Evolutionary conservation across 192 early-diverging fungal genomes (phyloP).

Genomic region (Linnemannia hyalina): DNA sequence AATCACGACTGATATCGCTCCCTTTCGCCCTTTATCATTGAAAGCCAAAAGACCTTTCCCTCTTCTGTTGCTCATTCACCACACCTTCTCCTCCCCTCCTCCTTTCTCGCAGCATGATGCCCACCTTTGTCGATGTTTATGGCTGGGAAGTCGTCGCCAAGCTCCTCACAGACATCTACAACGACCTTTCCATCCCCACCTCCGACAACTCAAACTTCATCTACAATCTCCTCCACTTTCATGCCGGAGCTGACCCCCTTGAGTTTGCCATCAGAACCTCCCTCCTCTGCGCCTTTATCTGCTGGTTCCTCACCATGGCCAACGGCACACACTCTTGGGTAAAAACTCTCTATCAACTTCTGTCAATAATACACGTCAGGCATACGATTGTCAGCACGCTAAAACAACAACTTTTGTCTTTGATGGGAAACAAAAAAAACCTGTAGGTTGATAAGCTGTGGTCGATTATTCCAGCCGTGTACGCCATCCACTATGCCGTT

Average conservation of each 20-base stretch:
- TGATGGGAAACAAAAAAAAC: not conserved
- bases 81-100: not conserved
- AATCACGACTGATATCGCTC: not conserved
- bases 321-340: conserved; percentile 64
- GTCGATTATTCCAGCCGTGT: conserved; percentile 78
- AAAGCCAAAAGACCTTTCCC: not conserved
- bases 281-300: conserved; percentile 30
- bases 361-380: not conserved
- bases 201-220: conserved; percentile 35
- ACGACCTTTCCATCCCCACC: conserved; percentile 18
- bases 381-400: too few relatives aligned
- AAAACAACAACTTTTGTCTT: conserved; percentile 5
- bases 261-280: conserved; percentile 38
- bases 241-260: conserved; percentile 57
- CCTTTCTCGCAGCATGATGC: not conserved
- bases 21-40: not conserved
- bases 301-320: conserved; percentile 59
- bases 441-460: conserved; percentile 80
- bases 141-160: conserved; percentile 26
- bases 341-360: conserved; percentile 14
- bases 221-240: conserved; percentile 35
- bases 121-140: conserved; percentile 15
- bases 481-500: conserved; percentile 66
- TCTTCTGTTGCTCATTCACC: not conserved
- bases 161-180: conserved; percentile 17